phyloP scores from a whole-genome alignment of 441 rosid species.

The Hura crepitans region DNA sequence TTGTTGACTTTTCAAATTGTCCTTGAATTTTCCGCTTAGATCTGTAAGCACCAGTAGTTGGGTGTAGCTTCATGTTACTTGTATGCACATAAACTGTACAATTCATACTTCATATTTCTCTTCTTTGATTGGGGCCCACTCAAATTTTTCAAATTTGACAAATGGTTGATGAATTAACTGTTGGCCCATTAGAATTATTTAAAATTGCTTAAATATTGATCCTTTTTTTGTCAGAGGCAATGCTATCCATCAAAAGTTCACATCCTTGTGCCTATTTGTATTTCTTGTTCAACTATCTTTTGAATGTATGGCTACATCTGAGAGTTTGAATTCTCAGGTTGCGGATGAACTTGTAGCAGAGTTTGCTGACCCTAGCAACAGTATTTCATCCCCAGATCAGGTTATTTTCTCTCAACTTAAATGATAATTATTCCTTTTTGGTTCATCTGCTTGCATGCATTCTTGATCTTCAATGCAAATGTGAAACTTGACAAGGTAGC shows the following conservation, averaged over 20 bases:
- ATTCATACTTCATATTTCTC: background rate
- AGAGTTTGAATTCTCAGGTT: slow-evolving; percentile 59
- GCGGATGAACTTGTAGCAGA: slow-evolving; percentile 99
- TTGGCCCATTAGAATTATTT: background rate
- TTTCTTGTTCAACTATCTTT: background rate
- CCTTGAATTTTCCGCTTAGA: background rate
- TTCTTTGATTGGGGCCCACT: background rate
- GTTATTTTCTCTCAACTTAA: slow-evolving; percentile 33
- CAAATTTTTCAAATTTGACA: background rate
- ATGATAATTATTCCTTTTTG: slow-evolving; percentile 8
- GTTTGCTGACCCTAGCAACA: slow-evolving; percentile 77
- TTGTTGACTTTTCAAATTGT: background rate
- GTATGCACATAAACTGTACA: background rate
- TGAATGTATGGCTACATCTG: slow-evolving; percentile 24
- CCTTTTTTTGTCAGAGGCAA: slow-evolving; percentile 1
- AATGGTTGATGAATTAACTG: background rate
- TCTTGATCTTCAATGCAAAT: slow-evolving; percentile 6
- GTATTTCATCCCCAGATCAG: slow-evolving; percentile 84
- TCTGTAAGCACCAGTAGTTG: background rate
- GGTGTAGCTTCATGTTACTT: background rate
- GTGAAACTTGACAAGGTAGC: slow-evolving; percentile 10
- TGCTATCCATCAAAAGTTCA: background rate
- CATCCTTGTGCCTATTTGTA: background rate
- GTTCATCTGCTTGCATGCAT: slow-evolving; percentile 12
- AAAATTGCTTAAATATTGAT: background rate